Conservation (phyloP, 2,329 filamentous ascomycete genomes). For the Paecilomyces sp. region DNA sequence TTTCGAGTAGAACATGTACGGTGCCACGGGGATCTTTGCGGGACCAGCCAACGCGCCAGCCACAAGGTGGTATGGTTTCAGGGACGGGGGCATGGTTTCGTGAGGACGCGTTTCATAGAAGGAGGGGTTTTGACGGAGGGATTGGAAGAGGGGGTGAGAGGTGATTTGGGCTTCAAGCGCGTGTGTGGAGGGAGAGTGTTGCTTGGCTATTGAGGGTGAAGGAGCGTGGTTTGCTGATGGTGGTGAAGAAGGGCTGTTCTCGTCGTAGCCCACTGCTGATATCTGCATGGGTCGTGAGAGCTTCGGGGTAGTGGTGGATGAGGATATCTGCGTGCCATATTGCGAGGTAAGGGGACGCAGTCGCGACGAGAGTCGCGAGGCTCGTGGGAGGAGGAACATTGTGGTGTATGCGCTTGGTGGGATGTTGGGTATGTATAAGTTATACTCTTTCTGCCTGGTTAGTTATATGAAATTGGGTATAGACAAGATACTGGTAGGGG, state of each 20-base stretch:
- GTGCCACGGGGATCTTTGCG: conserved; percentile 68
- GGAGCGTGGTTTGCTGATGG: background rate
- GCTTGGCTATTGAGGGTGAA: background rate
- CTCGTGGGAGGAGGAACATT: background rate
- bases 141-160: conserved; percentile 58
- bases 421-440: background rate
- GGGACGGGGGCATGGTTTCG: conserved; percentile 65
- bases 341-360: background rate
- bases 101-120: conserved; percentile 74
- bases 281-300: background rate
- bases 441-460: background rate
- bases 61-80: conserved; percentile 68
- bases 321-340: background rate
- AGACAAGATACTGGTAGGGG: too few species aligned
- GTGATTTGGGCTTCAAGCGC: conserved; percentile 16
- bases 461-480: too few species aligned
- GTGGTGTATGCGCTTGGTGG: background rate
- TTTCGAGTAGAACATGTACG: conserved; percentile 42
- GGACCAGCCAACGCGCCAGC: conserved; percentile 67
- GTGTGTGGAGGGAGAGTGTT: background rate
- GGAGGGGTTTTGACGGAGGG: conserved; percentile 56
- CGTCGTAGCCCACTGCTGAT: background rate
- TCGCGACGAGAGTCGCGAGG: background rate
- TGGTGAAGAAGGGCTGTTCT: background rate
- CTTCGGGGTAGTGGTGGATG: background rate